phyloP scores from a whole-genome alignment of 1,139 yeast genomes.

The Wickerhamomyces sp. region DNA sequence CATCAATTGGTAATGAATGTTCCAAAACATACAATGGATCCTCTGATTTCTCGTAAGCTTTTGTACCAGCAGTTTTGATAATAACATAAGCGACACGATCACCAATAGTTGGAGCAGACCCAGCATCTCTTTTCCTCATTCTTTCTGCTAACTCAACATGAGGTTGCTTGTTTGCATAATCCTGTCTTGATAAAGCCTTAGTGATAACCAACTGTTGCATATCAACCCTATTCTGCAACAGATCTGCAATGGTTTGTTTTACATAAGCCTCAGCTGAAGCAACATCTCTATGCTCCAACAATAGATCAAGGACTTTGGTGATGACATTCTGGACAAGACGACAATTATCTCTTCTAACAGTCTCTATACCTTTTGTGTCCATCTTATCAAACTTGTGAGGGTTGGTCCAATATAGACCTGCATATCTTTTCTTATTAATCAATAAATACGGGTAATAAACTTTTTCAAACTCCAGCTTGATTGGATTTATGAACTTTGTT shows the following conservation, averaged over 20 bases:
- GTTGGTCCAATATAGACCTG: constrained; percentile 94
- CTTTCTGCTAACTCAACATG: constrained; percentile 95
- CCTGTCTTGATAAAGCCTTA: constrained; percentile 78
- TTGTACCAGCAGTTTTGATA: constrained; percentile 76
- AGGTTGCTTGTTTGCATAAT: constrained; percentile 94
- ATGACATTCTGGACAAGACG: constrained; percentile 90
- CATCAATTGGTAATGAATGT: constrained; percentile 88
- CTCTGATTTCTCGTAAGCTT: constrained; percentile 92
- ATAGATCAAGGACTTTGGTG: constrained; percentile 81
- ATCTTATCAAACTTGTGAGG: constrained; percentile 88
- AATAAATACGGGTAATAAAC: constrained; percentile 92
- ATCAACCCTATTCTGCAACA: constrained; percentile 87
- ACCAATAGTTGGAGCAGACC: constrained; percentile 94
- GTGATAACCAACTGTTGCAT: constrained; percentile 92
- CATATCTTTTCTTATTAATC: constrained; percentile 94
- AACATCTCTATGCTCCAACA: constrained; percentile 87
- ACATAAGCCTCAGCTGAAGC: constrained; percentile 81
- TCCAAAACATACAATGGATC: constrained; percentile 93
- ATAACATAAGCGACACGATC: constrained; percentile 98
- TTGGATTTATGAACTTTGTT: constrained; percentile 71
- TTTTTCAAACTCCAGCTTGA: constrained; percentile 93
- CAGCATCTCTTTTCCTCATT: constrained; percentile 95
- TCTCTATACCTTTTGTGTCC: constrained; percentile 98
- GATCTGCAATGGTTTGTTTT: constrained; percentile 82
- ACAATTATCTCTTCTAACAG: constrained; percentile 97